Percentiles rank a stretch among this genome's conserved stretches.
Conservation (phyloP, 1,284 basidiomycete species). For the Earliella scabrosa region DNA sequence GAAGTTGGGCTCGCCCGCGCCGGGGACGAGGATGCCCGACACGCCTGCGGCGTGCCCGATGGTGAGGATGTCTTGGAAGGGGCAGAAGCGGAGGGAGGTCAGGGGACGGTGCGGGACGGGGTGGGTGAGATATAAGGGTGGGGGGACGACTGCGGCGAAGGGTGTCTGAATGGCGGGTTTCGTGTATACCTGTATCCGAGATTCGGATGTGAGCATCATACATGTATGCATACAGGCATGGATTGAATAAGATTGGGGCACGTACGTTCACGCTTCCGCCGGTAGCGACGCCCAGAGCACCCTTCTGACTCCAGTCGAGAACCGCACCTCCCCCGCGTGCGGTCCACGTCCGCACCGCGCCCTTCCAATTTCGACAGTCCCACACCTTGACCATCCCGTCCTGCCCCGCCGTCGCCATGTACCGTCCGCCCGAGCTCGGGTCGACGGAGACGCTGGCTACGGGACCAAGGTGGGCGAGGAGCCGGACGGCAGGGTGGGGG, state of each 20-base stretch:
- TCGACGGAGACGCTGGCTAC: constrained; percentile 86
- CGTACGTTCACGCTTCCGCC: constrained; percentile 85
- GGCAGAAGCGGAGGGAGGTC: constrained; percentile 78
- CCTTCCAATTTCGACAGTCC: constrained; percentile 96
- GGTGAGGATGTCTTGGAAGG: constrained; percentile 92
- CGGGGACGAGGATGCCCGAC: constrained; percentile 88
- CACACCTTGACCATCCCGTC: constrained; percentile 94
- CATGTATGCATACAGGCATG: too few relatives aligned
- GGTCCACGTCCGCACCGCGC: constrained; percentile 82
- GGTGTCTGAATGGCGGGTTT: constrained; percentile 67
- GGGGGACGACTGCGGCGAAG: constrained; percentile 54
- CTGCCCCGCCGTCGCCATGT: constrained; percentile 89
- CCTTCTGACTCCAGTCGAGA: constrained; percentile 82
- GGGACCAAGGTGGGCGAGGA: constrained; percentile 91
- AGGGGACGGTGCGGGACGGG: constrained; percentile 74
- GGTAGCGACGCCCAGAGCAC: constrained; percentile 81
- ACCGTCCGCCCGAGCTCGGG: constrained; percentile 81
- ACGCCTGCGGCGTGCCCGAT: constrained; percentile 78
- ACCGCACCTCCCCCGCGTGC: constrained; percentile 66
- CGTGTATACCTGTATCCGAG: constrained; percentile 70
- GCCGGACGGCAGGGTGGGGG: constrained; percentile 87
- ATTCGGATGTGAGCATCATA: too few relatives aligned
- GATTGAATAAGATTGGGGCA: constrained; percentile 5
- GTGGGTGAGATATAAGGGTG: constrained; percentile 87
- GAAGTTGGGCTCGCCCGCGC: constrained; percentile 93